phyloP scores from a whole-genome alignment of 371 early-diverging fungal genomes.

The Mycotypha africana region DNA sequence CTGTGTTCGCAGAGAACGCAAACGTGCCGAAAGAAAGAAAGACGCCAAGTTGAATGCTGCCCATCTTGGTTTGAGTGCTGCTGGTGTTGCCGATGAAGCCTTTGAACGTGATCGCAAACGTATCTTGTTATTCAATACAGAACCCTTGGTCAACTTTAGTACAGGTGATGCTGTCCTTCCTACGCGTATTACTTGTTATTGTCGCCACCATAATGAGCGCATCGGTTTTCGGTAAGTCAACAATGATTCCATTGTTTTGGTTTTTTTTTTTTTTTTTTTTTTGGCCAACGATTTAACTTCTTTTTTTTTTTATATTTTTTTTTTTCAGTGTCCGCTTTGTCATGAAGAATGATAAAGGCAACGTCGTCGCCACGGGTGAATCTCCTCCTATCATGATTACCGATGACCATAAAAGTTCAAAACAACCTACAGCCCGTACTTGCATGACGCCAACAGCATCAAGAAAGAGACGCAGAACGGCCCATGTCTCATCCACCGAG shows the following conservation, averaged over 20 bases:
- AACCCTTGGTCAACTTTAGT: slow-evolving; percentile 74
- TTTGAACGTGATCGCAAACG: slow-evolving; percentile 38
- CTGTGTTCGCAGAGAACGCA: slow-evolving; percentile 86
- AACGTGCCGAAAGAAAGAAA: slow-evolving; percentile 42
- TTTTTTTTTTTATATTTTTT: slow-evolving; percentile 2
- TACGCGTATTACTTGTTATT: slow-evolving; percentile 92
- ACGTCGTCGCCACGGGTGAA: slow-evolving; percentile 67
- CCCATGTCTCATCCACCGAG: no score
- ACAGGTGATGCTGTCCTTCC: slow-evolving; percentile 81
- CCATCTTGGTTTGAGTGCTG: no score
- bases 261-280: no score
- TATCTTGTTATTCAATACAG: slow-evolving; percentile 78
- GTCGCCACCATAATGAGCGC: slow-evolving; percentile 90
- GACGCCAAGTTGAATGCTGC: slow-evolving; percentile 2
- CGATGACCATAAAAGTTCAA: slow-evolving; percentile 86
- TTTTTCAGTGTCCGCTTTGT: slow-evolving; percentile 58
- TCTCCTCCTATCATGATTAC: slow-evolving; percentile 92
- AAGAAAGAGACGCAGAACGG: slow-evolving; percentile 2
- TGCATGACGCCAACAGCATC: background rate
- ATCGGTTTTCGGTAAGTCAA: slow-evolving; percentile 77
- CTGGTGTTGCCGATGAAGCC: no score
- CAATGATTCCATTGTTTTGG: no score
- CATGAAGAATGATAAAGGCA: slow-evolving; percentile 56
- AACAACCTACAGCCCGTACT: slow-evolving; percentile 16
- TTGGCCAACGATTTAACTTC: no score